phyloP scores from a whole-genome alignment of 225 moss, liverwort and hornwort genomes.

The Rhytidiadelphus loreus region DNA sequence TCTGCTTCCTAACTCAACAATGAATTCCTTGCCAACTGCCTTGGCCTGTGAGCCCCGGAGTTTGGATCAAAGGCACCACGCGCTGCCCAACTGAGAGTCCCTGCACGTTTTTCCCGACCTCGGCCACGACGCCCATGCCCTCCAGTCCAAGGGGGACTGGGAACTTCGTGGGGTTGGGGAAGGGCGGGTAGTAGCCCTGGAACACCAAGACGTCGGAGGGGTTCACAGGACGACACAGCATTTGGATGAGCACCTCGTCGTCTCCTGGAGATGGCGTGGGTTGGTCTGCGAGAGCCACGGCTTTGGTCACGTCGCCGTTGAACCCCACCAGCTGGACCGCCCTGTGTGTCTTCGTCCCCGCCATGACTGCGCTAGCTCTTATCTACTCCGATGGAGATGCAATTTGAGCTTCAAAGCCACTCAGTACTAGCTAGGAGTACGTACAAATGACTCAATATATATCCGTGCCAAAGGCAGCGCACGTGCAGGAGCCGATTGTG shows the following conservation, averaged over 20 bases:
- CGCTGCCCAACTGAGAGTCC: not conserved
- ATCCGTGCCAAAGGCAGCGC: too few species aligned
- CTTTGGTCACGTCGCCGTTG: not conserved
- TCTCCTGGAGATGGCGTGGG: not conserved
- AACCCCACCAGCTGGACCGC: not conserved
- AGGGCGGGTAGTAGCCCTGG: not conserved
- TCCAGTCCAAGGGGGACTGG: not conserved
- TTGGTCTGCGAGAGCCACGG: not conserved
- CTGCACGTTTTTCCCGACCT: not conserved
- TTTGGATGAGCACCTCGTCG: not conserved
- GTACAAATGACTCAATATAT: too few species aligned
- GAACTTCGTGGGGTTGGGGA: not conserved
- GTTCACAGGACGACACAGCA: not conserved
- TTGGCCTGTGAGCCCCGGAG: not conserved
- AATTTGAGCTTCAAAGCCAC: not conserved
- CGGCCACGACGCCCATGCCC: not conserved
- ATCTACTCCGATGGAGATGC: not conserved
- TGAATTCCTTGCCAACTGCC: constrained; percentile 1
- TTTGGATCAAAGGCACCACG: not conserved
- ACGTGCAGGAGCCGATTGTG: not conserved
- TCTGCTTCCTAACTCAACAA: not conserved
- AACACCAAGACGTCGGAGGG: not conserved
- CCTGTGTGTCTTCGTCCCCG: not conserved
- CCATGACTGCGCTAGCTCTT: not conserved
- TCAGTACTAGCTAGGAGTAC: not conserved